These are phyloP conservation scores for Pleoardoris graminearum DNA, from an alignment of 2,329 filamentous ascomycete species.

Conservation along the genomic window DNA sequence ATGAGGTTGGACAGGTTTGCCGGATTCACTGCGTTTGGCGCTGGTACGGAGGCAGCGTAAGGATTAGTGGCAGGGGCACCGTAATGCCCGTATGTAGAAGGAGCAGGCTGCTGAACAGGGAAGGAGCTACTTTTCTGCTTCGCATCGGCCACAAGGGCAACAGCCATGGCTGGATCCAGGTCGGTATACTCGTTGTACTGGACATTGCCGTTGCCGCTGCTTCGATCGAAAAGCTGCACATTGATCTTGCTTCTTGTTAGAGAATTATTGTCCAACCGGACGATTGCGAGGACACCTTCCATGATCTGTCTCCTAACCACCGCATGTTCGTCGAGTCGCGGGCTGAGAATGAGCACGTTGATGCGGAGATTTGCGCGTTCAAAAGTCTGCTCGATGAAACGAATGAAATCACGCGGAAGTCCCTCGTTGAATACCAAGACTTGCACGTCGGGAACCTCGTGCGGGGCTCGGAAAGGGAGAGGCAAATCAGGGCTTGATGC, in stretches of 20 bases:
- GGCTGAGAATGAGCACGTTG: constrained; percentile 78
- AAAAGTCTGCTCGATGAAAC: constrained; percentile 80
- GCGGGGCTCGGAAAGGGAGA: constrained; percentile 71
- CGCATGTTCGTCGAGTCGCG: constrained; percentile 73
- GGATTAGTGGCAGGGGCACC: constrained; percentile 26
- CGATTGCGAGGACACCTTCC: constrained; percentile 85
- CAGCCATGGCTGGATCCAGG: constrained; percentile 75
- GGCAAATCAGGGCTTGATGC: constrained; percentile 67
- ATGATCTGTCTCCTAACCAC: constrained; percentile 84
- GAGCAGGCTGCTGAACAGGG: constrained; percentile 39
- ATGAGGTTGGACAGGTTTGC: constrained; percentile 66
- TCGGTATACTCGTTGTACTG: constrained; percentile 87
- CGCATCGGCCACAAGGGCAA: constrained; percentile 76
- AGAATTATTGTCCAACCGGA: constrained; percentile 71
- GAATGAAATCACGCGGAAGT: constrained; percentile 72
- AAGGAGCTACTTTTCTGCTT: constrained; percentile 55
- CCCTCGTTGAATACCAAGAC: constrained; percentile 76
- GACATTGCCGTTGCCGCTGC: constrained; percentile 71
- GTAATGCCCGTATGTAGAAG: constrained; percentile 7
- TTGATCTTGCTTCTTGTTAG: constrained; percentile 75
- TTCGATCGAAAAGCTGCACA: constrained; percentile 83
- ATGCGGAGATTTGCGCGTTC: constrained; percentile 70
- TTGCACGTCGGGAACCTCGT: constrained; percentile 85
- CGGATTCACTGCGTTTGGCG: constrained; percentile 23
- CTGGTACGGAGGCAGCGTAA: constrained; percentile 39